A percentile compares a stretch with the other conserved stretches of the same genome.
Evolutionary conservation across 164 flowering plant species (phyloP).

Genomic region (Macadamia tetraphylla): DNA sequence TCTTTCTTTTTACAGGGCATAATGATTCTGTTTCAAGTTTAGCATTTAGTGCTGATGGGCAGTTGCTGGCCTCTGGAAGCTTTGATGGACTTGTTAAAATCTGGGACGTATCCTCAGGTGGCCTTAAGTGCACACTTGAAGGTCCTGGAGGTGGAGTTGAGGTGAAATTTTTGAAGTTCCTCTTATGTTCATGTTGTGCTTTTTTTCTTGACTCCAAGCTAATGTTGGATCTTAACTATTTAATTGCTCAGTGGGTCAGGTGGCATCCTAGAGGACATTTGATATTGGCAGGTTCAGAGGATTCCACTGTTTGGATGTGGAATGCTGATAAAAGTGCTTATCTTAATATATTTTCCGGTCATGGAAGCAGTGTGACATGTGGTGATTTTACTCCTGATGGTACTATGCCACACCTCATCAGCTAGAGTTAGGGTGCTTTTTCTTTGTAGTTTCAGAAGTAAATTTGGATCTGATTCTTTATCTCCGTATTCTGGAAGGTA

Average conservation of each 20-base stretch:
- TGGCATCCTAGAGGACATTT: slow-evolving; percentile 96
- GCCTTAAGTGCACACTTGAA: slow-evolving; percentile 57
- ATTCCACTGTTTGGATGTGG: slow-evolving; percentile 86
- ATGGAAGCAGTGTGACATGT: slow-evolving; percentile 70
- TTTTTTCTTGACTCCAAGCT: background rate
- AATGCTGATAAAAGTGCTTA: slow-evolving; percentile 71
- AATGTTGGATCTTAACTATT: slow-evolving; percentile 10
- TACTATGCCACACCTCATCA: slow-evolving; percentile 17
- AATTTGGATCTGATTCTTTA: background rate
- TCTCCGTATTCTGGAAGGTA: slow-evolving; percentile 42
- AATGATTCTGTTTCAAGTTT: slow-evolving; percentile 65
- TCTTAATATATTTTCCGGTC: slow-evolving; percentile 70
- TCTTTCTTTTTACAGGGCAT: slow-evolving; percentile 49
- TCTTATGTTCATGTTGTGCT: background rate
- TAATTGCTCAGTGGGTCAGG: slow-evolving; percentile 68
- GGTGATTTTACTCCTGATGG: slow-evolving; percentile 99
- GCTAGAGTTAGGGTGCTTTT: background rate
- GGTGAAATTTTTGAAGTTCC: slow-evolving; percentile 33
- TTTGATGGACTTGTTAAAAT: slow-evolving; percentile 69
- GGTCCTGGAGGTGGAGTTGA: slow-evolving; percentile 85
- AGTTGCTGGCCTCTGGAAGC: slow-evolving; percentile 84
- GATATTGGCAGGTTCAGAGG: slow-evolving; percentile 88
- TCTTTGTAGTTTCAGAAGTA: background rate
- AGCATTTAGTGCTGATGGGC: slow-evolving; percentile 81
- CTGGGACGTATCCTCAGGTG: slow-evolving; percentile 60